Evolutionary conservation across 2,329 filamentous ascomycete species (phyloP).

Genomic region (Colletotrichum coccodes): DNA sequence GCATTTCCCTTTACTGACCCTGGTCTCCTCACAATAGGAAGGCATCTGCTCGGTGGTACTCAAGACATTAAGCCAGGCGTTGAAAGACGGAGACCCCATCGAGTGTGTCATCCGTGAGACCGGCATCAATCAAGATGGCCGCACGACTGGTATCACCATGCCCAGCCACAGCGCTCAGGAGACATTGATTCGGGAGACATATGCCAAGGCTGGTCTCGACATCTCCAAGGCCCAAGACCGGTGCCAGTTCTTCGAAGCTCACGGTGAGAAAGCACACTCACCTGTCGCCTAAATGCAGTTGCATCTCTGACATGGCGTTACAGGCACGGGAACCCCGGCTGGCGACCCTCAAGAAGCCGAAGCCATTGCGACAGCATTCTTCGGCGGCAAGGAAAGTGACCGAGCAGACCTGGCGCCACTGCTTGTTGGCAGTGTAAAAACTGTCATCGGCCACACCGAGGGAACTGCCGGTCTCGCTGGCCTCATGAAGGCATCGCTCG

Average conservation of each 20-base stretch:
- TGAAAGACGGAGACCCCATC: slow-evolving; percentile 43
- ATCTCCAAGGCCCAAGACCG: slow-evolving; percentile 24
- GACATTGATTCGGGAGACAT: slow-evolving; percentile 39
- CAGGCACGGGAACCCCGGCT: slow-evolving; percentile 63
- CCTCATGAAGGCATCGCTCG: slow-evolving; percentile 37
- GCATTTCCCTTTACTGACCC: too few relatives aligned
- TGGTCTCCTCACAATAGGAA: slow-evolving; percentile 60
- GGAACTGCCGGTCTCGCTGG: slow-evolving; percentile 40
- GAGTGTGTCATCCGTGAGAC: slow-evolving; percentile 37
- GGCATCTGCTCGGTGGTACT: slow-evolving; percentile 57
- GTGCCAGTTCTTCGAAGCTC: slow-evolving; percentile 39
- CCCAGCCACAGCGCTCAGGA: slow-evolving; percentile 44
- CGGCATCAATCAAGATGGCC: slow-evolving; percentile 36
- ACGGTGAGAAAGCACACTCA: slow-evolving; percentile 43
- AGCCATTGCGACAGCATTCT: slow-evolving; percentile 38
- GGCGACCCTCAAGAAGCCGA: slow-evolving; percentile 54
- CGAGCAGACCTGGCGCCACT: neutral
- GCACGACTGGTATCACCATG: slow-evolving; percentile 43
- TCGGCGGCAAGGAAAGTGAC: neutral
- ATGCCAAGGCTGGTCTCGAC: slow-evolving; percentile 32
- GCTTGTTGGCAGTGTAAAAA: slow-evolving; percentile 11
- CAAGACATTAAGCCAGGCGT: slow-evolving; percentile 55
- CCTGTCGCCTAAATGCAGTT: neutral
- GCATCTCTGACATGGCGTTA: neutral
- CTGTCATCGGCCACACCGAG: slow-evolving; percentile 41